A percentile compares a stretch with the other conserved stretches of the same genome.
Evolutionary conservation across 1,284 basidiomycete species (phyloP).

Genomic region (Fistulina hepatica): DNA sequence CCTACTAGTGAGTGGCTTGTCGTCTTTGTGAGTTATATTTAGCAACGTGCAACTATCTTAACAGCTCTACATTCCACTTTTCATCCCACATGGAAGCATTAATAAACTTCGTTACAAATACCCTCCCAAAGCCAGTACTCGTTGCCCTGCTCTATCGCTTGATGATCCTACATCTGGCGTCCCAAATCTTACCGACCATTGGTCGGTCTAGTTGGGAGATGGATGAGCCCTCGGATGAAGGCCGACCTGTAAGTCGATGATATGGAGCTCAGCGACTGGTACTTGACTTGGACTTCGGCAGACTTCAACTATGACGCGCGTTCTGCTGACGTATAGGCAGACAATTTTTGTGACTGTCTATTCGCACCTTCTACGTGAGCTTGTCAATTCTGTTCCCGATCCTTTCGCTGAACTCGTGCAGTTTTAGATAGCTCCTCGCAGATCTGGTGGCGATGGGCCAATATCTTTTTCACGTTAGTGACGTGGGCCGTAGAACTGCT

Average conservation of each 20-base stretch:
- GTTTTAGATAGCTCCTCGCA: constrained; percentile 78
- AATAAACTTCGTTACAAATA: constrained; percentile 69
- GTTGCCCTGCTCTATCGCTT: constrained; percentile 78
- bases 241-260: constrained; percentile 48
- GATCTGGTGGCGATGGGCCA: constrained; percentile 84
- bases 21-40: constrained; percentile 5
- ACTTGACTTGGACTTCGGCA: constrained; percentile 21
- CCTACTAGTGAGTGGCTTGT: constrained; percentile 26
- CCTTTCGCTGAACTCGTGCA: constrained; percentile 20
- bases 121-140: constrained; percentile 75
- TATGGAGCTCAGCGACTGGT: background rate
- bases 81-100: constrained; percentile 69
- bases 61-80: constrained; percentile 59
- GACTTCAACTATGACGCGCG: constrained; percentile 63
- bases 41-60: constrained; percentile 6
- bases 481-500: constrained; percentile 74
- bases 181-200: constrained; percentile 73
- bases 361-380: constrained; percentile 67
- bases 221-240: constrained; percentile 50
- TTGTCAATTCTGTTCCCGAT: constrained; percentile 6
- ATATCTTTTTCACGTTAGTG: constrained; percentile 71
- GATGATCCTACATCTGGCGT: constrained; percentile 75
- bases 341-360: constrained; percentile 78
- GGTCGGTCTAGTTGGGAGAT: constrained; percentile 71
- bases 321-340: constrained; percentile 73